phyloP scores from a whole-genome alignment of 78 protist genomes.

The Bigelowiella natans region DNA sequence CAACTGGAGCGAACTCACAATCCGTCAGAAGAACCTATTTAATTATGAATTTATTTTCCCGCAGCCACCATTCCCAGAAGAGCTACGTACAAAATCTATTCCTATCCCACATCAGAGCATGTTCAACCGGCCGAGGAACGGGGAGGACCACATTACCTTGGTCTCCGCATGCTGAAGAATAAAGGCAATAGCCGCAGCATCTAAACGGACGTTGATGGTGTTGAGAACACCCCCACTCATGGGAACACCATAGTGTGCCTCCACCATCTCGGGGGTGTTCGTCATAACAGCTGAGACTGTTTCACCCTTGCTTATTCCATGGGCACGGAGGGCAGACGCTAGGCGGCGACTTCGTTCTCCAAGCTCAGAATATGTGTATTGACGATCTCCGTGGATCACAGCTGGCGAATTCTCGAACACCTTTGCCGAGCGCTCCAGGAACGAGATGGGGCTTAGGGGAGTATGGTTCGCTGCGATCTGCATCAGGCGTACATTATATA shows the following conservation, averaged over 20 bases:
- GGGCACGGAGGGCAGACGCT: background rate
- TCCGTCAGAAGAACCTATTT: constrained; percentile 9
- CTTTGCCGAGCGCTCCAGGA: background rate
- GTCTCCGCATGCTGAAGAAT: background rate
- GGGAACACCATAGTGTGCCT: constrained; percentile 11
- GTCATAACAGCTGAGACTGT: background rate
- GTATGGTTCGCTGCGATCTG: background rate
- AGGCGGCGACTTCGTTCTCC: background rate
- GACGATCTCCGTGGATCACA: background rate
- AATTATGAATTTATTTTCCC: background rate
- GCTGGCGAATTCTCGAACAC: background rate
- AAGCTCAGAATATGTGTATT: background rate
- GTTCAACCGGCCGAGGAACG: too few relatives aligned
- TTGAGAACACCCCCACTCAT: constrained; percentile 15
- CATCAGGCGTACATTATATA: background rate
- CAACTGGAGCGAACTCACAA: constrained; percentile 1
- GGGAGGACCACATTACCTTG: too few relatives aligned
- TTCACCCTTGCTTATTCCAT: background rate
- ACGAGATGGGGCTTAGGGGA: constrained; percentile 6
- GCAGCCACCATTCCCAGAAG: too few relatives aligned
- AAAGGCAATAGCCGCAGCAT: constrained; percentile 19
- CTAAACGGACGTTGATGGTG: constrained; percentile 29
- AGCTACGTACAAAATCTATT: too few relatives aligned
- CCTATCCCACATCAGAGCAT: too few relatives aligned
- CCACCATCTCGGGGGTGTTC: constrained; percentile 23